A percentile compares a stretch with the other conserved stretches of the same genome.
Conservation (phyloP, 768 basidiomycete species). For the Termitomyces sp. region DNA sequence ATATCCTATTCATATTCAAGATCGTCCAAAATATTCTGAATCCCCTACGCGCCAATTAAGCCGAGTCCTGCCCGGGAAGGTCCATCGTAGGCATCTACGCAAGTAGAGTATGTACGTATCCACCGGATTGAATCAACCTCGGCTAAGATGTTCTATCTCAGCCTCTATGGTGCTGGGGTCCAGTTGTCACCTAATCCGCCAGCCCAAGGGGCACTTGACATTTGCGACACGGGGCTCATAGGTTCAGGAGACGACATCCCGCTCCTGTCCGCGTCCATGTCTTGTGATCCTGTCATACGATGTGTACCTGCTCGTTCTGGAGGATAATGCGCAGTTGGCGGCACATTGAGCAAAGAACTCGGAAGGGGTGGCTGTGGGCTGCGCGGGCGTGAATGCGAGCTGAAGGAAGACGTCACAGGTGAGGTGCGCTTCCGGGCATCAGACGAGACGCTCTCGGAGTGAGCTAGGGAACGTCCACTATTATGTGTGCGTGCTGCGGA, state of each 20-base stretch:
- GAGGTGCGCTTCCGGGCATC: slow-evolving; percentile 44
- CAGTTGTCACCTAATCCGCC: slow-evolving; percentile 36
- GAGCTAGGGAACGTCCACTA: slow-evolving; percentile 38
- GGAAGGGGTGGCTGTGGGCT: slow-evolving; percentile 13
- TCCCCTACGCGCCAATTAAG: background rate
- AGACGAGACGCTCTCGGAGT: slow-evolving; percentile 51
- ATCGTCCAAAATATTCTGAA: background rate
- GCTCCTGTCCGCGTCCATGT: slow-evolving; percentile 13
- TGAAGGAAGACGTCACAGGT: slow-evolving; percentile 51
- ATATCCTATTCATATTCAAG: background rate
- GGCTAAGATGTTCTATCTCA: background rate
- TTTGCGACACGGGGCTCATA: slow-evolving; percentile 19
- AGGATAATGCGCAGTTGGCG: slow-evolving; percentile 11
- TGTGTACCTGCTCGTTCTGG: slow-evolving; percentile 20
- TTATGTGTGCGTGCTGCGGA: slow-evolving; percentile 32
- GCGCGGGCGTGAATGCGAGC: slow-evolving; percentile 16
- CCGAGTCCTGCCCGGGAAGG: background rate
- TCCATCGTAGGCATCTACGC: background rate
- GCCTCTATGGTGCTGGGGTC: slow-evolving; percentile 22
- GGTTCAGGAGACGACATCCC: slow-evolving; percentile 21
- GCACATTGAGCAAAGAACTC: slow-evolving; percentile 8
- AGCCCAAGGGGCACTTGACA: slow-evolving; percentile 36
- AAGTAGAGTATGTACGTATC: background rate
- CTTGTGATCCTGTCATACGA: slow-evolving; percentile 8
- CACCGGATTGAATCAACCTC: background rate